These are phyloP conservation scores for Camelina sativa DNA, from an alignment of 345 rosid genomes.

Conservation along the genomic window DNA sequence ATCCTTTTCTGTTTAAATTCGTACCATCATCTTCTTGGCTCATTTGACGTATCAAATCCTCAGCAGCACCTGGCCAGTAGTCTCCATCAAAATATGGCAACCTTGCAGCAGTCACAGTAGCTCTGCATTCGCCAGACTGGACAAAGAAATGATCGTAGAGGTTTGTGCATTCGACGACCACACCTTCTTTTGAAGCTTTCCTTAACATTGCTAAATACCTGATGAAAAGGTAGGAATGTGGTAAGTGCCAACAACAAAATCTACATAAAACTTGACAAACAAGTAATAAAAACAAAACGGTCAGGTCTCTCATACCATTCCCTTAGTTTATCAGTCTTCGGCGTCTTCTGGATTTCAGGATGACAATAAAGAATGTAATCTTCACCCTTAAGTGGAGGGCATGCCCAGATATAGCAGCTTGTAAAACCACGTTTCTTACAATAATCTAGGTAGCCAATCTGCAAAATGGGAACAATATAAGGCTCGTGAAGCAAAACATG, in stretches of 20 bases:
- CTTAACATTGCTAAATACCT: constrained; percentile 88
- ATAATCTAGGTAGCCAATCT: constrained; percentile 95
- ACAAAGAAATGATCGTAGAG: constrained; percentile 87
- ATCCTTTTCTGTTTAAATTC: constrained; percentile 70
- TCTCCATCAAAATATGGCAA: constrained; percentile 98
- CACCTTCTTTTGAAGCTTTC: constrained; percentile 77
- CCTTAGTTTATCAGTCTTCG: constrained; percentile 88
- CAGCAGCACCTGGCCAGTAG: constrained; percentile 98
- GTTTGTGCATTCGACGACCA: constrained; percentile 82
- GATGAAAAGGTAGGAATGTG: constrained; percentile 17
- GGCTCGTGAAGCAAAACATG: not conserved
- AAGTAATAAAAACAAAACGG: constrained; percentile 48
- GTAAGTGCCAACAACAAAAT: not conserved
- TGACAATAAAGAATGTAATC: constrained; percentile 92
- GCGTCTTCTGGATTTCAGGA: constrained; percentile 97
- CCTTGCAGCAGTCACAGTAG: constrained; percentile 90
- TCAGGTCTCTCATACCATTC: constrained; percentile 74
- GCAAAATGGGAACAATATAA: constrained; percentile 38
- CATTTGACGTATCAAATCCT: constrained; percentile 76
- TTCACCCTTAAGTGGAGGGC: constrained; percentile 98
- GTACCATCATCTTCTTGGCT: constrained; percentile 81
- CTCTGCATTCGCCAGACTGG: constrained; percentile 71
- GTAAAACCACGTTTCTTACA: constrained; percentile 94
- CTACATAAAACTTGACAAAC: constrained; percentile 39
- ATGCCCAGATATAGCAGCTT: constrained; percentile 97